Base-by-base conservation (phyloP, 2,329 filamentous ascomycete species). In the Pestalotiopsis sp. region DNA sequence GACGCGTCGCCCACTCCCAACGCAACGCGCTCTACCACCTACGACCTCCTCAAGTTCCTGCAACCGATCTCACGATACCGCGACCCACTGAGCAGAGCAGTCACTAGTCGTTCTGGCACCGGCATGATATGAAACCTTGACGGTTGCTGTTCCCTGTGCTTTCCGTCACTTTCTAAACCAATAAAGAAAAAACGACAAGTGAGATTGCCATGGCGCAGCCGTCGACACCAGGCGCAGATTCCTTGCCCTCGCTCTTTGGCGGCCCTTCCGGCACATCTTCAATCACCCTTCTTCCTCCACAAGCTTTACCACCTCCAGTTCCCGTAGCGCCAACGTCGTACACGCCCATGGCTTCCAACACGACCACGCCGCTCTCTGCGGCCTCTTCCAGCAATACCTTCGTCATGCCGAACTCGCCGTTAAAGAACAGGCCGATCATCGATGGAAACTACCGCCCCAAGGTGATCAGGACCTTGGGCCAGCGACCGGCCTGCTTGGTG, bases 401-500 rank as follows among this genome's bases (percentile, higher is more conserved):
- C 83, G 90, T 97, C 77, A 96, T 98, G 93, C 92, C 94, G 20
- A 93, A 93, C 77, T 94, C 92, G 71, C 93, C 94, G 14, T 85
- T 90, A 69, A 93, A 92, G 79, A 87, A 86, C 74, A 86, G 88
- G 68, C 84, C 86, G 23, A 86, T 86, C 69, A 85, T 86, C 68
- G 94, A 97, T 77, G 90, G 90, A 13, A 70, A 66, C 72, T 97
- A 97, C 81, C 91, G 92, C 64, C 95, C 95, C 45, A 93, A 91
- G 78, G 93, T 97, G 70, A 95, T 88, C 49, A 90, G 91, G 75
- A 93, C 92, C 13, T 84, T 92, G 63, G 92, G 92, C 61, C 91
- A 93, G 81, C 90, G 95, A 73, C 96, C 96, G 49, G 95, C 96
- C 45, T 98, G 95, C 78, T 87, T 99, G 64, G 95, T 99, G 73